phyloP scores from a whole-genome alignment of 768 basidiomycete species.

The Chiua virens region DNA sequence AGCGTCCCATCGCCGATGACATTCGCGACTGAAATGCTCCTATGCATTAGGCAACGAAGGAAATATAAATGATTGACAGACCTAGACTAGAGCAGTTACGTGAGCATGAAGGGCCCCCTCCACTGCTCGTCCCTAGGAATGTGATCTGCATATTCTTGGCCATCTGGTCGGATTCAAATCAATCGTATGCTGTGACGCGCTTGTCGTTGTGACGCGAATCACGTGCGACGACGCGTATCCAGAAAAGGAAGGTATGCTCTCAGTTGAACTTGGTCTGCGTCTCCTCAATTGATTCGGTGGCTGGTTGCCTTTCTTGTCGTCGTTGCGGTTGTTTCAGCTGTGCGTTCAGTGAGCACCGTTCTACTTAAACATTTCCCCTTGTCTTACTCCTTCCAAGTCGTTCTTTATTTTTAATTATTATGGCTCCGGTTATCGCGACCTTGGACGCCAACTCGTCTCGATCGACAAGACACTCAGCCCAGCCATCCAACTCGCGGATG shows the following conservation, averaged over 20 bases:
- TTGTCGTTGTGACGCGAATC: not conserved
- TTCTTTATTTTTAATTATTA: conserved; percentile 12
- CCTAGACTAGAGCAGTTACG: conserved; percentile 73
- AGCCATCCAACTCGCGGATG: conserved; percentile 23
- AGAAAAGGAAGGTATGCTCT: conserved; percentile 20
- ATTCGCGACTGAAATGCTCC: conserved; percentile 45
- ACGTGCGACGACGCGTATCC: conserved; percentile 16
- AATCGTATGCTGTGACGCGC: too few relatives aligned
- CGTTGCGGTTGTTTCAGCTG: conserved; percentile 1
- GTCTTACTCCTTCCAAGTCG: conserved; percentile 9
- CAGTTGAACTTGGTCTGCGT: conserved; percentile 17
- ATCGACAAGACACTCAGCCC: conserved; percentile 8
- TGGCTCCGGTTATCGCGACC: conserved; percentile 14
- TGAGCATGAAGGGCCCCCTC: conserved; percentile 85
- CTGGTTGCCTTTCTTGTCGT: conserved; percentile 12
- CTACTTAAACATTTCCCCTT: not conserved
- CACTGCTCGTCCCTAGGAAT: conserved; percentile 77
- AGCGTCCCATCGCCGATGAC: too few relatives aligned
- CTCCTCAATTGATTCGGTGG: not conserved
- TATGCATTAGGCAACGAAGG: not conserved
- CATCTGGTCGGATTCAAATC: conserved; percentile 22
- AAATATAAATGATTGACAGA: conserved; percentile 1
- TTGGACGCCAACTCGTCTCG: conserved; percentile 12
- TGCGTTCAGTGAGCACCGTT: conserved; percentile 13
- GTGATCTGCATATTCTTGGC: conserved; percentile 51